A percentile compares a stretch with the other conserved stretches of the same genome.
These are phyloP conservation scores for Pyropia haitanensis DNA, from an alignment of 23 red algal species.

Conservation along the genomic window DNA sequence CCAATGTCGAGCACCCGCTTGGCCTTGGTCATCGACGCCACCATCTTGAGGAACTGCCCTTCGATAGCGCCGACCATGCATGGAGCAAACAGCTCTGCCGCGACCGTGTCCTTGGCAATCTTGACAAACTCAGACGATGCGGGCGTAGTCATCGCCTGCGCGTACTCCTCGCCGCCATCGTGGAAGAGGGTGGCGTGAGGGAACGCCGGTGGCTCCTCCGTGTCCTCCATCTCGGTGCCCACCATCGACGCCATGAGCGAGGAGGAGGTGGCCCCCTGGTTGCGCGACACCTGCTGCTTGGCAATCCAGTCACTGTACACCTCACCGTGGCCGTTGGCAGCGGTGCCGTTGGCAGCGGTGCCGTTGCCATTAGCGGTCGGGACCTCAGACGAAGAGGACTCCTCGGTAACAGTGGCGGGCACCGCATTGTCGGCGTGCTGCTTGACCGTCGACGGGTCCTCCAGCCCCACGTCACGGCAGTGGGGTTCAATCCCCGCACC, in stretches of 20 bases:
- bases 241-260: slow-evolving; percentile 11
- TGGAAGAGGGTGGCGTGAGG: slow-evolving; percentile 35
- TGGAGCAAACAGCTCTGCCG: slow-evolving; percentile 50
- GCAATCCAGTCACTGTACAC: slow-evolving; percentile 55
- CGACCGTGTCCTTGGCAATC: slow-evolving; percentile 49
- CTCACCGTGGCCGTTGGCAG: slow-evolving; percentile 22
- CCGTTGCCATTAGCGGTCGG: slow-evolving; percentile 1
- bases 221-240: slow-evolving; percentile 24
- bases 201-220: slow-evolving; percentile 23
- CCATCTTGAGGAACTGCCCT: slow-evolving; percentile 68
- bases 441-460: slow-evolving; percentile 67
- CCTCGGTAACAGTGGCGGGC: neutral
- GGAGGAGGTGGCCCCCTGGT: slow-evolving; percentile 4
- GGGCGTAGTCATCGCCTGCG: slow-evolving; percentile 19
- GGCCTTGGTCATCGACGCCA: slow-evolving; percentile 40
- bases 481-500: slow-evolving; percentile 50
- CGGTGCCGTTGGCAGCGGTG: neutral
- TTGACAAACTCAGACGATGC: slow-evolving; percentile 28
- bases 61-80: slow-evolving; percentile 70
- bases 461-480: slow-evolving; percentile 52
- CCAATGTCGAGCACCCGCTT: slow-evolving; percentile 71
- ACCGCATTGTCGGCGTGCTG: slow-evolving; percentile 65
- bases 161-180: slow-evolving; percentile 50
- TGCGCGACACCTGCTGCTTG: slow-evolving; percentile 11
- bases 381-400: neutral